These are phyloP conservation scores for Cordyceps cicadae DNA, from an alignment of 2,329 filamentous ascomycete genomes.

Conservation along the genomic window DNA sequence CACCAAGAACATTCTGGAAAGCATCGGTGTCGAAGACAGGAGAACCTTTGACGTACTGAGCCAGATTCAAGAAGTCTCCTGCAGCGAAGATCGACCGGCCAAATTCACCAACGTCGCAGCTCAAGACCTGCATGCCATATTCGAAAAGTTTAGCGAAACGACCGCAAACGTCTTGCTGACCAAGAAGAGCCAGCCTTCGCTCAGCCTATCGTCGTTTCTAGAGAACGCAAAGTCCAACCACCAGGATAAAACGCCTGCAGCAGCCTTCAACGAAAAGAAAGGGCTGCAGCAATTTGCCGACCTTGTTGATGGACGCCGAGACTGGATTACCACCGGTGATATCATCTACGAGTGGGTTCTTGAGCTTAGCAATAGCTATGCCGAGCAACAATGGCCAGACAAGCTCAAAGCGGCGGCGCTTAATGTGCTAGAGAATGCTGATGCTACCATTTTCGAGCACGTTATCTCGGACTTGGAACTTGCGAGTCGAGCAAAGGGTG, in stretches of 20 bases:
- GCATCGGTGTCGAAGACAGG: conserved; percentile 45
- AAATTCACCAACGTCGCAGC: conserved; percentile 40
- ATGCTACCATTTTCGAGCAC: conserved; percentile 43
- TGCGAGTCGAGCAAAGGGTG: neutral
- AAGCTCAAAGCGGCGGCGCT: conserved; percentile 48
- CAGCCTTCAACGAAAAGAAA: conserved; percentile 43
- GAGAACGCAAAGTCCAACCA: conserved; percentile 53
- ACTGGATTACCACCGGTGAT: conserved; percentile 48
- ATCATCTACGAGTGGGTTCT: conserved; percentile 51
- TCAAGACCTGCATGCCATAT: conserved; percentile 39
- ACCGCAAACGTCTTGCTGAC: conserved; percentile 43
- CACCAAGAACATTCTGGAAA: conserved; percentile 47
- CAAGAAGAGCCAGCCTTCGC: conserved; percentile 43
- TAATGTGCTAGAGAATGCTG: conserved; percentile 46
- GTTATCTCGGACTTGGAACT: conserved; percentile 35
- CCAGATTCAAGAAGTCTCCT: conserved; percentile 45
- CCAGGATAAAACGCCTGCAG: conserved; percentile 38
- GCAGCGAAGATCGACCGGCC: conserved; percentile 40
- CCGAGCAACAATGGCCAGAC: conserved; percentile 49
- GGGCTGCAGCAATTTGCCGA: conserved; percentile 46
- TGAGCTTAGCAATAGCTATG: conserved; percentile 42
- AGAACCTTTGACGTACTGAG: conserved; percentile 35
- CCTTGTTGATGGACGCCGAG: conserved; percentile 31
- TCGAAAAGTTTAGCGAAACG: conserved; percentile 46
- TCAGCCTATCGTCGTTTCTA: conserved; percentile 53